Evolutionary conservation across 306 rosid genomes (phyloP).

Genomic region (Begonia fuchsioides): DNA sequence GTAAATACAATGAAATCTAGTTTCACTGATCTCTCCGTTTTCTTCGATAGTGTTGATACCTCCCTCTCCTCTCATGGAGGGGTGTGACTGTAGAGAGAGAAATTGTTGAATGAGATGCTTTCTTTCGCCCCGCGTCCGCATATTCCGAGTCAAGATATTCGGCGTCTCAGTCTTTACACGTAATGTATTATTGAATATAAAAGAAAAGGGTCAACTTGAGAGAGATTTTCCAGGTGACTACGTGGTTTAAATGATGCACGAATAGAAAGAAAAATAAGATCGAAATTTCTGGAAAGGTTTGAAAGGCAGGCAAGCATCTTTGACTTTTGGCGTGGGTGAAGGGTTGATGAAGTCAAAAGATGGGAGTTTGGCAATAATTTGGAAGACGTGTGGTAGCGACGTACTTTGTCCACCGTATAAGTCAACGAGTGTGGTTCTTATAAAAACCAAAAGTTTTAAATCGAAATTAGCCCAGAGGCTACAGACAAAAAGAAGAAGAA

Average conservation of each 20-base stretch:
- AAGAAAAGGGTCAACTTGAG: slow-evolving; percentile 18
- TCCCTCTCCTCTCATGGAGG: not conserved
- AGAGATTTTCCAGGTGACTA: slow-evolving; percentile 41
- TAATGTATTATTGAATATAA: slow-evolving; percentile 12
- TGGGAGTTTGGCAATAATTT: too few relatives aligned
- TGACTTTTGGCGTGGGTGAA: too few relatives aligned
- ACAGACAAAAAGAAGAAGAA: too few relatives aligned
- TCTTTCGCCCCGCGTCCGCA: slow-evolving; percentile 4
- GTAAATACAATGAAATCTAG: slow-evolving; percentile 11
- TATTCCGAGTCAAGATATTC: slow-evolving; percentile 46
- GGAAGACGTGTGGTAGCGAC: too few relatives aligned
- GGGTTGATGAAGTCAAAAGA: too few relatives aligned
- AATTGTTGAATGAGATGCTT: not conserved
- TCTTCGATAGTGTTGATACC: not conserved
- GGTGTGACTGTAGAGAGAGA: slow-evolving; percentile 8
- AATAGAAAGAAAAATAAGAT: too few relatives aligned
- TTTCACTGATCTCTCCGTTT: not conserved
- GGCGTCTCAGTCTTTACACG: slow-evolving; percentile 51
- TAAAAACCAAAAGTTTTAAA: too few relatives aligned
- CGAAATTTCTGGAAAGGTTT: too few relatives aligned
- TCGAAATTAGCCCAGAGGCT: too few relatives aligned
- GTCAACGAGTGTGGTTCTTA: too few relatives aligned
- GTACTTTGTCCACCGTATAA: too few relatives aligned
- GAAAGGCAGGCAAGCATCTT: too few relatives aligned
- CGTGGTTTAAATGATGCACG: slow-evolving; percentile 24